Conservation (phyloP, 2,329 filamentous ascomycete species). For the Aspergillus tubingensis region DNA sequence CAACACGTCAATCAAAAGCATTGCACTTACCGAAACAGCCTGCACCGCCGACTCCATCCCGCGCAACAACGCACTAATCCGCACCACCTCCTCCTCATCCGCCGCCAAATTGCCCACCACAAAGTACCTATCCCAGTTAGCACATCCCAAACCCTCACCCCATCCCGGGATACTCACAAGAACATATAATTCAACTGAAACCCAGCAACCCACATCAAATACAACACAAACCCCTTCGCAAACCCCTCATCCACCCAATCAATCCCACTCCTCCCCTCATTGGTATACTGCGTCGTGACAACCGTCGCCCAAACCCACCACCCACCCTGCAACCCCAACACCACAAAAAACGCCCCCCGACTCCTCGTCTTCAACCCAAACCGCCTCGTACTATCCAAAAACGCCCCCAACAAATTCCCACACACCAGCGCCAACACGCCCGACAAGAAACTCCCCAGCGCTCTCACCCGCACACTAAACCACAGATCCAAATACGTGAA, state of each 20-base stretch:
- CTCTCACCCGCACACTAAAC: conserved; percentile 69
- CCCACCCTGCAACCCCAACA: conserved; percentile 59
- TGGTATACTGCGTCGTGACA: conserved; percentile 61
- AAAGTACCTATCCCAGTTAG: conserved; percentile 58
- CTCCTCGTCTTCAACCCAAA: conserved; percentile 58
- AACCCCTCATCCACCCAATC: conserved; percentile 69
- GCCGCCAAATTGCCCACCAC: conserved; percentile 66
- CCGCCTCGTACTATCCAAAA: conserved; percentile 58
- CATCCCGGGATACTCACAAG: conserved; percentile 48
- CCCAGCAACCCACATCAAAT: conserved; percentile 65
- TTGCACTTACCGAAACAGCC: conserved; percentile 59
- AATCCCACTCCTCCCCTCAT: conserved; percentile 57
- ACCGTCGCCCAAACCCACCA: conserved; percentile 75
- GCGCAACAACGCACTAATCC: conserved; percentile 67
- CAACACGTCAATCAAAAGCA: conserved; percentile 2
- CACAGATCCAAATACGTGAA: conserved; percentile 69
- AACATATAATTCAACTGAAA: conserved; percentile 77
- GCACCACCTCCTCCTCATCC: conserved; percentile 64
- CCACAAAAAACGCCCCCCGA: conserved; percentile 57
- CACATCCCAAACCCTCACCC: not conserved
- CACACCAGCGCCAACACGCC: conserved; percentile 66
- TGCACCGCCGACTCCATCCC: conserved; percentile 74
- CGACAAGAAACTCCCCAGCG: conserved; percentile 70
- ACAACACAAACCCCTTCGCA: conserved; percentile 66
- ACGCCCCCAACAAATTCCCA: conserved; percentile 68